Evolutionary conservation across 805 yeast genomes (phyloP), one percentile per base, ranked within the genome.

Genomic region (Suhomyces prunicola): DNA sequence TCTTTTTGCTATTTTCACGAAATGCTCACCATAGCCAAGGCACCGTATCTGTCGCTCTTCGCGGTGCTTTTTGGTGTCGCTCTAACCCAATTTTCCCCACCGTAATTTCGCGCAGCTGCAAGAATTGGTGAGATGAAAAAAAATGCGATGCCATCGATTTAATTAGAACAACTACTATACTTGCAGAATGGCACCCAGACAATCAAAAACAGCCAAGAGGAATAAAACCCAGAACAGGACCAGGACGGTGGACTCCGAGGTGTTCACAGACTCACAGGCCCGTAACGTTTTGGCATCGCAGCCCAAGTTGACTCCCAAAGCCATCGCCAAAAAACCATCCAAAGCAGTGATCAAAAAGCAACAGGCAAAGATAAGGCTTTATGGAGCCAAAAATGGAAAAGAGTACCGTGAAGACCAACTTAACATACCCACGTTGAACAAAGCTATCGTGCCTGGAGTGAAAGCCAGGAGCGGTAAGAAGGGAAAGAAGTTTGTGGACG

Each of bases 381-480:
- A 88, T 62, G 96, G 96, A 27, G 80, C 82, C 46, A 80, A 81
- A 60, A 73, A 67, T 54, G 78, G 81, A 31, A 76, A 77, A 56
- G 82, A 74, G 54, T 89, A 85, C 63, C 77, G 84, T 9, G 97
- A 92, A 59, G 86, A 84, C 55, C 96, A 91, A 60, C 74, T 92
- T 40, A 84, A 87, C 44, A 74, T 92, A 35, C 97, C 97, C 27
- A 77, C 79, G 24, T 77, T 93, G 63, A 93, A 93, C 68, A 86
- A 82, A 58, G 90, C 97, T 3, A 79, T 92, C 33, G 81, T 84
- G 46, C 97, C 98, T 0, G 98, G 98, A 39, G 86, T 76, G 6
- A 74, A 87, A 48, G 84, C 82, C 55, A 85, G 84, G 62, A 81
- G 78, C 60, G 97, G 97, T 46, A 93, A 93, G 72, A 92, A 92